These are phyloP conservation scores for Hypoxylon crocopeplum DNA, from an alignment of 495 filamentous ascomycete genomes.

Conservation along the genomic window DNA sequence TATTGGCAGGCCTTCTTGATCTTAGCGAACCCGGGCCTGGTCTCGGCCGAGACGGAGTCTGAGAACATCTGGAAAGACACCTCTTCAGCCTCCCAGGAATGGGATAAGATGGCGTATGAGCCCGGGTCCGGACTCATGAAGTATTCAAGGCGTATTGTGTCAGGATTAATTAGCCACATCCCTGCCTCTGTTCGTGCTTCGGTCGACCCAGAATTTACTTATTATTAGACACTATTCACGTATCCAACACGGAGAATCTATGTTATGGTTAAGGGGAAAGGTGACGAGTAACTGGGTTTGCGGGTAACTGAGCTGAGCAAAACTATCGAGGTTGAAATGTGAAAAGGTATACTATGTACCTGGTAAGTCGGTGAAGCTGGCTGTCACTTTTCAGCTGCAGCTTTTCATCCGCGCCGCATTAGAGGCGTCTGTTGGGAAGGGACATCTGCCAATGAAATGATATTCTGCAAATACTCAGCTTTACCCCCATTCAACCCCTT, in stretches of 20 bases:
- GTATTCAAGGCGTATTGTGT: constrained; percentile 31
- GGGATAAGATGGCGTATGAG: constrained; percentile 51
- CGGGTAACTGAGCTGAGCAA: background rate
- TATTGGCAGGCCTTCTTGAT: constrained; percentile 21
- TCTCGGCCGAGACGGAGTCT: constrained; percentile 12
- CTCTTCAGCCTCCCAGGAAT: constrained; percentile 47
- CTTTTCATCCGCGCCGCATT: background rate
- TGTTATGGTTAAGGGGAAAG: no score
- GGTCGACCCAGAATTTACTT: no score
- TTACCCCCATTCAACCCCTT: no score
- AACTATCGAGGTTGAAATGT: background rate
- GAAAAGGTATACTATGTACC: background rate
- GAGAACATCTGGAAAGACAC: constrained; percentile 42
- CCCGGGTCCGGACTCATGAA: constrained; percentile 27
- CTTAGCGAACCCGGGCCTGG: constrained; percentile 38
- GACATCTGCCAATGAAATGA: no score
- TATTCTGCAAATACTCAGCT: no score
- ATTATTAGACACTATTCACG: no score
- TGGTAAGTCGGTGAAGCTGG: no score
- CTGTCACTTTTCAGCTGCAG: constrained; percentile 1
- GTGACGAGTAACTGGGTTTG: no score
- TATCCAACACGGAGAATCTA: no score
- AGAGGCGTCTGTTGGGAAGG: background rate
- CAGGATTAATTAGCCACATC: constrained; percentile 45
- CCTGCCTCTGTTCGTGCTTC: background rate